These are phyloP conservation scores for Carallia pectinifolia DNA, from an alignment of 345 rosid genomes.

Conservation along the genomic window DNA sequence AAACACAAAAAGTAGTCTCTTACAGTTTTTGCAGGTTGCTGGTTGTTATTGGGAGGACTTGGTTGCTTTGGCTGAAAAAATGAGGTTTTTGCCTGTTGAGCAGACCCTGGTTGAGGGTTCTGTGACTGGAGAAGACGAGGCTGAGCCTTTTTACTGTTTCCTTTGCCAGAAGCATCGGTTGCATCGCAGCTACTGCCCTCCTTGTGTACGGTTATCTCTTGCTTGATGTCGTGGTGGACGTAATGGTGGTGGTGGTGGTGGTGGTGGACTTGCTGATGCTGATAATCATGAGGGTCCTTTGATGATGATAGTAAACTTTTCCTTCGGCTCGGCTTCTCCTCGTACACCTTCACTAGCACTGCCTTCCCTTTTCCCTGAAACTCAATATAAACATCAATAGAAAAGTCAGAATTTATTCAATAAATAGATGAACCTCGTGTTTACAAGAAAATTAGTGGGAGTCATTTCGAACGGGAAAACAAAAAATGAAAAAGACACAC, in stretches of 20 bases:
- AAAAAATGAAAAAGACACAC: too few relatives aligned
- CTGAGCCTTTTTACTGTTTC: conserved; percentile 42
- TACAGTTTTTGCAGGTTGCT: conserved; percentile 25
- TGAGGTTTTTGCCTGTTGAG: conserved; percentile 16
- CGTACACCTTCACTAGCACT: conserved; percentile 39
- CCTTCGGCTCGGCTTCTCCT: conserved; percentile 36
- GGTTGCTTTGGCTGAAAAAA: conserved; percentile 21
- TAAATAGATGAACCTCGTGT: too few relatives aligned
- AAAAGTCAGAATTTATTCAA: too few relatives aligned
- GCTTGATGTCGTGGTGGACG: conserved; percentile 6
- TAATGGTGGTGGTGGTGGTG: conserved; percentile 23
- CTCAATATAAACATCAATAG: neutral
- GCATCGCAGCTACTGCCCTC: neutral
- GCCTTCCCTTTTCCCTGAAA: conserved; percentile 42
- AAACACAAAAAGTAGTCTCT: neutral
- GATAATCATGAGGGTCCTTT: neutral
- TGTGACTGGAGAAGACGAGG: conserved; percentile 41
- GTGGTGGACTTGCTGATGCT: neutral
- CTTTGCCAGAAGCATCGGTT: conserved; percentile 18
- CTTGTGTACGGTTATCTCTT: conserved; percentile 4
- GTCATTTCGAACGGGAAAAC: too few relatives aligned
- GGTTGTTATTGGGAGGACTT: conserved; percentile 13
- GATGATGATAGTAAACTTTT: conserved; percentile 12
- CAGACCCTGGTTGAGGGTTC: conserved; percentile 32
- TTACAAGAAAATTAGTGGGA: too few relatives aligned